Base-by-base conservation (phyloP, 441 rosid species). In the Erysimum cheiri region DNA sequence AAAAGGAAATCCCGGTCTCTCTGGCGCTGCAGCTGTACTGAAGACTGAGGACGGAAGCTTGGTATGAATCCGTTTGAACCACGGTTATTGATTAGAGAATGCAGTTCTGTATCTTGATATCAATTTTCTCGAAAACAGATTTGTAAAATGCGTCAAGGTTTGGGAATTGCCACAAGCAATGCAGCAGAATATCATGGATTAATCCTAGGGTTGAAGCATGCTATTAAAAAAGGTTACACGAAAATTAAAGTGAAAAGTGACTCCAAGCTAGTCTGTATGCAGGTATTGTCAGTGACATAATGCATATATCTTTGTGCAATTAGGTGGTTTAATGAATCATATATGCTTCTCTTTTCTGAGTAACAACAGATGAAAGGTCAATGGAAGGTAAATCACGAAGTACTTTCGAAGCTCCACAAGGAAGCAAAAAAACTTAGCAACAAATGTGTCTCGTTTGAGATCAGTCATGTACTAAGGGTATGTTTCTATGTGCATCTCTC, bases 11-110 rank as follows among this genome's bases (percentile, higher is more conserved):
- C 99, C 98, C 4, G 99, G 99, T 77, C 89, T 72, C 71, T 85
- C 97, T 62, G 98, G 99, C 39, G 99, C 99, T 8, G 99, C 84
- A 73, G 98, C 93, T 78, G 85, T 94, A 59, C 77, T 94, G 64
- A 84, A 88, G 76, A 76, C 81, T 5, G 65, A 64, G 48, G 89
- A 85, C 71, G 99, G 98, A 79, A 80, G 74, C 44, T 61, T 88
- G 92, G 99, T 94, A 85, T 76, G 82, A 48, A 44, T 80, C 61
- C 75, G 41, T 59, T 17, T 13, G 35, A 35, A 15, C 41, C 71
- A 40, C 26, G 12, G 11, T 32, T 32, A n/a, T 13, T 39, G 36
- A 17, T 4, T 3, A 15, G 29, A 40, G n/a, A 64, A 2, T 64
- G 68, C 29, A 72, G 37, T 41, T 35, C 8, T 57, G 52, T 50